A percentile compares a stretch with the other conserved stretches of the same genome.
Conservation (phyloP, 2,329 filamentous ascomycete genomes). For the Ophiostoma novo-ulmi region DNA sequence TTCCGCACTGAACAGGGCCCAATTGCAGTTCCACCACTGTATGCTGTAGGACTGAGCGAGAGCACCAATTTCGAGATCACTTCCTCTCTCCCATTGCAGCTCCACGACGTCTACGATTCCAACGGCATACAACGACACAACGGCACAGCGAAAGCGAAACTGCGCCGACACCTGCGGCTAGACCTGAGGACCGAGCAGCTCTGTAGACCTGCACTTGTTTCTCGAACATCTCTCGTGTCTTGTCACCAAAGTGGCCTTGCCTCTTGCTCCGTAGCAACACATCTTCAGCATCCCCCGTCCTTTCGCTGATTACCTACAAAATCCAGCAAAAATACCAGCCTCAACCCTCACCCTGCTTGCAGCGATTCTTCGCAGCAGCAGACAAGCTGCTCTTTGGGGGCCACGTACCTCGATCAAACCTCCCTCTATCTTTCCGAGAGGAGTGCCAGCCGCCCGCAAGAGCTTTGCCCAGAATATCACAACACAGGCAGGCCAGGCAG, state of each 20-base stretch:
- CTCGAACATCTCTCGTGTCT: no score
- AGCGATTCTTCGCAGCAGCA: constrained; percentile 3
- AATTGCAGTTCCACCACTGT: background rate
- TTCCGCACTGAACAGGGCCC: background rate
- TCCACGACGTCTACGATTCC: background rate
- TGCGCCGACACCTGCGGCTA: background rate
- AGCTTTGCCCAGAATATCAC: background rate
- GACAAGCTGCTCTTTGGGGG: background rate
- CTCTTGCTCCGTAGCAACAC: background rate
- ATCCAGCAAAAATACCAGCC: background rate
- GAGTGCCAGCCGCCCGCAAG: background rate
- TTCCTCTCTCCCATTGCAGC: background rate
- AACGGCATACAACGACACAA: background rate
- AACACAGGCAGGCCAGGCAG: background rate
- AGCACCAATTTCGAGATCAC: background rate
- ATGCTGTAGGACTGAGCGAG: background rate
- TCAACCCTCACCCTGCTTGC: background rate
- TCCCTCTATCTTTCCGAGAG: background rate
- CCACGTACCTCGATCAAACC: background rate
- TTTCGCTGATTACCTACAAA: background rate
- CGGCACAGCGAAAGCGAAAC: background rate
- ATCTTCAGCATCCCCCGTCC: background rate
- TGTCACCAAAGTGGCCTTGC: no score
- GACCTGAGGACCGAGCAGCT: background rate
- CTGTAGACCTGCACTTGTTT: background rate